Evolutionary conservation across 768 basidiomycete species (phyloP), one percentile per base, ranked within the genome.

Genomic region (Tricholoma flavovirens): DNA sequence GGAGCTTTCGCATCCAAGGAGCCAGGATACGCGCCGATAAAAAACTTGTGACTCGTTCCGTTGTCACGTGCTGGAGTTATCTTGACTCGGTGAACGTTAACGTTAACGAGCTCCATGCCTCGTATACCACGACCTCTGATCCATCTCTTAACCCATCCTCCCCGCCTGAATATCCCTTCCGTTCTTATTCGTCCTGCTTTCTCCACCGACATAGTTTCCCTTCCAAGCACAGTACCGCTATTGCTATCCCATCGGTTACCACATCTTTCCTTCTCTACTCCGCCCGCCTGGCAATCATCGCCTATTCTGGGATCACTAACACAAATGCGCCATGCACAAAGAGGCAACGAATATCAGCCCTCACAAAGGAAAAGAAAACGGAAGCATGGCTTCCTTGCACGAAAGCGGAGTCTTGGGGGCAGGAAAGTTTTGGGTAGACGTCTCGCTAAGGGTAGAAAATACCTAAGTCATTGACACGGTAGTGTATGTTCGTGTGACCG

Each of bases 321-420:
- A 30, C 83, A 86, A 62, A 71, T 80, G 38, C 85, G 93, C 6
- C 84, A 79, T 66, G 76, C 76, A 29, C 79, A 87, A 26, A 82
- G 83, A 43, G 95, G 95, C 43, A 81, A 83, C n/a, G 92, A 95
- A 71, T 98, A 98, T 64, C 95, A 98, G 68, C 95, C 95, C n/a
- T 93, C 90, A 0, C 93, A 96, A 70, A 81, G 94, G 40, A 90
- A 90, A 66, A 76, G 95, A 62, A 98, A 98, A 77, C 80, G 93
- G 63, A 93, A 88, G 68, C 90, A 92, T 67, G 95, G 95, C 5
- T 98, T 96, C 71, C 79, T 98, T 32, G 81, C 87, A 0, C 75
- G 94, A 57, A 84, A 87, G 69, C 79, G 79, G 62, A 82, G 77
- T 8, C 77, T 80, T 21, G 75, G 81, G 33, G 93, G 93, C 2